phyloP scores from a whole-genome alignment of 2,329 filamentous ascomycete genomes.

The Botrytis squamosa region DNA sequence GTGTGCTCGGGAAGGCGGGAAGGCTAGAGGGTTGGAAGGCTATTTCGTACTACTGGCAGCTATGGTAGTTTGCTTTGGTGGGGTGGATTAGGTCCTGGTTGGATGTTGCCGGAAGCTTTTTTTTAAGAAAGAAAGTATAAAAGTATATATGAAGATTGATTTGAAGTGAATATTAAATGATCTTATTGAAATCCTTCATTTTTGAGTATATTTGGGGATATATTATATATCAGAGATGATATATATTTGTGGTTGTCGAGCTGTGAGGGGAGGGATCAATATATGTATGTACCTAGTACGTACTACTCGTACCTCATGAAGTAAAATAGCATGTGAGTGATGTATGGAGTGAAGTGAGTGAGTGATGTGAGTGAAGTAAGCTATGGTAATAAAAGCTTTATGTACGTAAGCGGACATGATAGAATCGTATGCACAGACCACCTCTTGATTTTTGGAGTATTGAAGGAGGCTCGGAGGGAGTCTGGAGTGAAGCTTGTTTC shows the following conservation, averaged over 20 bases:
- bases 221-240: not conserved
- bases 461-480: not conserved
- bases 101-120: not conserved
- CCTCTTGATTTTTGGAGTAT: not conserved
- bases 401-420: not conserved
- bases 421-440: not conserved
- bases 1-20: constrained; percentile 15
- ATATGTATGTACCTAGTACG: not conserved
- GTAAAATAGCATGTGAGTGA: not conserved
- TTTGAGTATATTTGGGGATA: not conserved
- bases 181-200: not conserved
- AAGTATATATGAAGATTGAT: not conserved
- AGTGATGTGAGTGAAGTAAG: not conserved
- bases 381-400: not conserved
- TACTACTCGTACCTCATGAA: too few species aligned
- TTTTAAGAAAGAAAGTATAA: too few species aligned
- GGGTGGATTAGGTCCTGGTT: not conserved
- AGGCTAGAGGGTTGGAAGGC: not conserved
- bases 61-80: not conserved
- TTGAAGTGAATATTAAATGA: not conserved
- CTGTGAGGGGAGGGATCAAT: not conserved
- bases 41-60: constrained; percentile 3
- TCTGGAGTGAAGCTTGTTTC: not conserved
- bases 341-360: not conserved
- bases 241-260: not conserved